Evolutionary conservation across 768 basidiomycete genomes (phyloP), one percentile per base, ranked within the genome.

Genomic region (Solioccasus polychromus): DNA sequence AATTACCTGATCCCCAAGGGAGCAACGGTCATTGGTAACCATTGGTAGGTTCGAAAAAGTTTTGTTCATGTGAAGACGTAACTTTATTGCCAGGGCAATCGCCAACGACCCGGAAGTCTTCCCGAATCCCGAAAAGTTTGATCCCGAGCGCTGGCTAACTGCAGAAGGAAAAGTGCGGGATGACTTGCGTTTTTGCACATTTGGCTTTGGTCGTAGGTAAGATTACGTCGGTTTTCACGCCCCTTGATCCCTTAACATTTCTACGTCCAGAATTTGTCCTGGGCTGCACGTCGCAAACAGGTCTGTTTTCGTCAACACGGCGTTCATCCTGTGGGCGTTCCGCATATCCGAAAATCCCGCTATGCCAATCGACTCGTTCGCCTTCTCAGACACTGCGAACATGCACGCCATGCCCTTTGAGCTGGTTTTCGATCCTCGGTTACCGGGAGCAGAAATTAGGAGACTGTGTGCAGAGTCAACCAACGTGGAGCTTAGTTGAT

Each of bases 271-370:
- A 36, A 46, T 46, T 18, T 56, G 55, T 35, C 55, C 55, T 3
- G 55, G 54, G 1, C 73, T 75, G 48, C 74, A 82, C 56, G 39
- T 61, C 12, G 60, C 62, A 8, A 57, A 70, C 12, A 47, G 59
- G 11, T 84, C 83, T 1, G 57, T 85, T 0, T 82, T 80, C 58
- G 67, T 85, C 37, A 85, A 80, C 52, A 77, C 80, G 0, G 79
- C 82, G 0, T 66, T 82, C 15, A 60, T 79, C 8, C 70, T 82
- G 9, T 85, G 82, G 80, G 75, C 81, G 0, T 85, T 85, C 67
- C 70, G 62, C 0, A 62, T 86, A 24, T 67, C 61, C 4, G 55
- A 73, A 24, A 76, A 81, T 46, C 71, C 75, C 0, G 52, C 59
- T 2, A 59, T 66, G 3, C 79, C 80, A 0, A 82, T 87, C 43